These are phyloP conservation scores for Aspergillus sp. DNA, from an alignment of 2,329 filamentous ascomycete species.

Conservation along the genomic window DNA sequence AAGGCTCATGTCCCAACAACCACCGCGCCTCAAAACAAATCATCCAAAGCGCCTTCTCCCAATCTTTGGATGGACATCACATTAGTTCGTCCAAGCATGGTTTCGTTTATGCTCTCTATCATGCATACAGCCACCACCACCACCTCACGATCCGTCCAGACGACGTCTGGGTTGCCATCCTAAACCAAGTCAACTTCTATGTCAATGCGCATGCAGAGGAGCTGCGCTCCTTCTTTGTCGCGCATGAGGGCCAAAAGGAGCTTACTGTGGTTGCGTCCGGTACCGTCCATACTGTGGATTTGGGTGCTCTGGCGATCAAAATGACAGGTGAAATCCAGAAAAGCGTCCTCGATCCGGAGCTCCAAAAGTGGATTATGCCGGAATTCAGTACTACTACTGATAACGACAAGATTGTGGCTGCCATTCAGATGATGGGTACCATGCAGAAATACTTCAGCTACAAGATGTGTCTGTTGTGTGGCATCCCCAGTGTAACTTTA, in stretches of 20 bases:
- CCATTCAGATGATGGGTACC: slow-evolving; percentile 47
- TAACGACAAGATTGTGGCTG: slow-evolving; percentile 37
- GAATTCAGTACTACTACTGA: slow-evolving; percentile 46
- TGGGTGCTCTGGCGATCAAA: slow-evolving; percentile 23
- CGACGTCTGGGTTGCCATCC: slow-evolving; percentile 49
- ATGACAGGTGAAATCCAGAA: slow-evolving; percentile 37
- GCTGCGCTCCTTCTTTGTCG: slow-evolving; percentile 39
- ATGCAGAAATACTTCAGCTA: slow-evolving; percentile 47
- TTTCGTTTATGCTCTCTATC: slow-evolving; percentile 6
- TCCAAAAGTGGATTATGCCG: slow-evolving; percentile 47
- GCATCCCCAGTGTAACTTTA: slow-evolving; percentile 48
- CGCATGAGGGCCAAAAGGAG: slow-evolving; percentile 38
- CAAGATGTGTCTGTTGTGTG: slow-evolving; percentile 29
- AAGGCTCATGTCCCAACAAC: not conserved
- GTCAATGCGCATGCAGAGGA: slow-evolving; percentile 43
- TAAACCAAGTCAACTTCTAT: slow-evolving; percentile 43
- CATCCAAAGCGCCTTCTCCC: not conserved
- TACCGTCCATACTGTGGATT: slow-evolving; percentile 4
- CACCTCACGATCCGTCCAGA: slow-evolving; percentile 46
- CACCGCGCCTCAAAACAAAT: not conserved
- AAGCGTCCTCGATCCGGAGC: slow-evolving; percentile 35
- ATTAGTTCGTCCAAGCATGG: slow-evolving; percentile 5
- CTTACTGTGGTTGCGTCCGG: slow-evolving; percentile 22
- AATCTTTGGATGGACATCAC: not conserved
- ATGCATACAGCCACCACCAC: slow-evolving; percentile 26